phyloP scores from a whole-genome alignment of 164 flowering plant genomes.

The grape (Vitis vinifera) region ASM3070453v1 NC_081823.1:8453501-8454000 shows the following conservation, averaged over 20 bases:
- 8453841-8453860: too few relatives aligned
- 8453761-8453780: too few relatives aligned
- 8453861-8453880: too few relatives aligned
- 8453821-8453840: too few relatives aligned
- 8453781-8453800: too few relatives aligned
- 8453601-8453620: constrained; percentile 33
- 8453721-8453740: constrained; percentile 62
- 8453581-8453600: constrained; percentile 39
- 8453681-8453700: constrained; percentile 31
- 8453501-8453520: constrained; percentile 22
- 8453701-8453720: constrained; percentile 24
- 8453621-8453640: constrained; percentile 77
- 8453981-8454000: too few relatives aligned
- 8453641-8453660: constrained; percentile 89
- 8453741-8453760: constrained; percentile 35
- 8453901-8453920: too few relatives aligned
- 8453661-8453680: constrained; percentile 65
- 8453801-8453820: too few relatives aligned
- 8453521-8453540: constrained; percentile 18
- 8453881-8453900: too few relatives aligned
- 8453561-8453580: constrained; percentile 48
- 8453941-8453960: too few relatives aligned
- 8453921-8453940: too few relatives aligned
- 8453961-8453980: too few relatives aligned
- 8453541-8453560: constrained; percentile 29